These are phyloP conservation scores for Candida silvatica DNA, from an alignment of 805 yeast genomes.

Conservation along the genomic window DNA sequence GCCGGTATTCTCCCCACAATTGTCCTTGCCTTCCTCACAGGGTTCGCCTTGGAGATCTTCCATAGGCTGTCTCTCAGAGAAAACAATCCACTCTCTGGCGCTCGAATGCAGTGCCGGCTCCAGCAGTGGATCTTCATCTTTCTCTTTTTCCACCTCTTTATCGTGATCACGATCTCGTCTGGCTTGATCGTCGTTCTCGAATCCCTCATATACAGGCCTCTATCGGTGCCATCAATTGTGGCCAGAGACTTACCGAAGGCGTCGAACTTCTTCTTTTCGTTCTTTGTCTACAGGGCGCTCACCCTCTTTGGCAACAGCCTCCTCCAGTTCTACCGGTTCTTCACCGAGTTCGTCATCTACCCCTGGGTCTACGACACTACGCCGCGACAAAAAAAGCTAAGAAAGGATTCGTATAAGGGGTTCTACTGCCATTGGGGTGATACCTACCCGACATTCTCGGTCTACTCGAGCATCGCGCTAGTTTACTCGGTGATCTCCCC, in stretches of 20 bases:
- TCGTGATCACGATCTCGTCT: conserved; percentile 79
- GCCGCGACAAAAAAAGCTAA: conserved; percentile 47
- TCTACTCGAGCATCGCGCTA: conserved; percentile 69
- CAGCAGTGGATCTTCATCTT: conserved; percentile 76
- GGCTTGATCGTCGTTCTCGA: conserved; percentile 60
- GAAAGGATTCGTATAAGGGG: conserved; percentile 29
- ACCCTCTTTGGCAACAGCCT: conserved; percentile 68
- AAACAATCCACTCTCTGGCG: conserved; percentile 54
- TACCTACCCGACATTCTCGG: conserved; percentile 66
- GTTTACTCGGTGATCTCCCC: conserved; percentile 80
- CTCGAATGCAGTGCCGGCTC: conserved; percentile 57
- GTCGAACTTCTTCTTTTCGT: conserved; percentile 78
- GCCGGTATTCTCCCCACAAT: conserved; percentile 64
- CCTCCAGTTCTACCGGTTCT: conserved; percentile 47
- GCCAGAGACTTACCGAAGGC: conserved; percentile 81
- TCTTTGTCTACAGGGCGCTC: conserved; percentile 64
- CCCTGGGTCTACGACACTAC: conserved; percentile 36
- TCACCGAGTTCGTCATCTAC: conserved; percentile 28
- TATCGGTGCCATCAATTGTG: conserved; percentile 58
- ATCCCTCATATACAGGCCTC: conserved; percentile 59
- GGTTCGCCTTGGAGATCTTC: conserved; percentile 51
- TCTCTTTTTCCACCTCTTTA: conserved; percentile 71
- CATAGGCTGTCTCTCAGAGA: conserved; percentile 41
- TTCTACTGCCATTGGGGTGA: conserved; percentile 67
- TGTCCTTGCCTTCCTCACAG: conserved; percentile 53